Evolutionary conservation across 352 stramenopile species (phyloP), one percentile per base, ranked within the genome.

Genomic region (Phytopythium sindhum): DNA sequence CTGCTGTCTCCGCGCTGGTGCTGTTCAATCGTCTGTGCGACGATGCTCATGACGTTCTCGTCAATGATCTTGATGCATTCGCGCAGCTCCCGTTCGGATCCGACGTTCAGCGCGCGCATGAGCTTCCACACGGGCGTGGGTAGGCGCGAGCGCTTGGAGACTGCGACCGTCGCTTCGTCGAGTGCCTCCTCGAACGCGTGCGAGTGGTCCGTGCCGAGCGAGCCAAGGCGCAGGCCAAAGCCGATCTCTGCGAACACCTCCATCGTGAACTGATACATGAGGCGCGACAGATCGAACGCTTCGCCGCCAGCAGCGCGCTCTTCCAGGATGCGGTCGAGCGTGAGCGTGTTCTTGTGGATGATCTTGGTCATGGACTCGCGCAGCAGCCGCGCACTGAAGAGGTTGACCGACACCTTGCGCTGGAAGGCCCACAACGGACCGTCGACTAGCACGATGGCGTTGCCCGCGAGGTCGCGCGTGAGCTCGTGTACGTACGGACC

Each of bases 211-310:
- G 67, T 71, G 17, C 72, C 63, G 60, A 81, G 75, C 26, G 53
- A 71, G 37, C 50, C 41, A 45, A 81, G 71, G 39, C 66, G 67
- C 45, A 72, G 56, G 0, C 72, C 75, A 21, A 84, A 79, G 52
- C 70, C 75, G 47, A 84, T 78, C 44, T 84, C 73, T 0, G 73
- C 66, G 55, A 84, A 84, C 41, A 74, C 73, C 39, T 81, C 73
- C 42, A 79, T 73, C 26, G 75, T 80, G 61, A 77, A 80, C 14
- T 69, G 63, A 24, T 80, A 67, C 60, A 84, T 59, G 9, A 61
- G 26, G 15, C 50, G 28, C 17, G 39, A 60, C 42, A 84, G 52
- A 12, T 81, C 65, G 35, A 82, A 75, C 0, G 75, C 42, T 0
- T 66, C 48, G 4, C 48, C 63, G 31, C 52, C 42, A 15, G 28